These are phyloP conservation scores for Fistulinella prunicolor DNA, from an alignment of 768 basidiomycete genomes.

Conservation along the genomic window DNA sequence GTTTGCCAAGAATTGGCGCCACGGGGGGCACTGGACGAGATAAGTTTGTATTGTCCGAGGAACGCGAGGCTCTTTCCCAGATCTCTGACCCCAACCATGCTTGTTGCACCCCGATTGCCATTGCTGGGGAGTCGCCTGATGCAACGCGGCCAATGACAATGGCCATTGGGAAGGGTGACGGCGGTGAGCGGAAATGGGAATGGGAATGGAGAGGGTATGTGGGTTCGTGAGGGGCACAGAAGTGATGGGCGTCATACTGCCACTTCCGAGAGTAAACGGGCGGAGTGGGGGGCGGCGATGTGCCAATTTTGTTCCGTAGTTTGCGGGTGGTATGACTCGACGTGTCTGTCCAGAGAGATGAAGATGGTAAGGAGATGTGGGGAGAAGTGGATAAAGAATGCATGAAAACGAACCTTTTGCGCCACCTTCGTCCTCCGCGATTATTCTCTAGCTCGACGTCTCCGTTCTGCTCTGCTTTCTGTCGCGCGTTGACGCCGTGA, in stretches of 20 bases:
- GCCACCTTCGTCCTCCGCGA: too few species aligned
- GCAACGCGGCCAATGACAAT: too few species aligned
- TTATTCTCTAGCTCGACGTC: too few species aligned
- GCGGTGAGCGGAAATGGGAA: conserved; percentile 65
- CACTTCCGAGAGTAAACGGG: conserved; percentile 35
- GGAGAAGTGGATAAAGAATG: too few species aligned
- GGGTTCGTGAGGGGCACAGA: conserved; percentile 74
- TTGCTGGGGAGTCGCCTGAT: conserved; percentile 40
- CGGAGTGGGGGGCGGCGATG: conserved; percentile 78
- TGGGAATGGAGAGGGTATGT: conserved; percentile 86
- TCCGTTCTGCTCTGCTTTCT: too few species aligned
- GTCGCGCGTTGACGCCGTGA: too few species aligned
- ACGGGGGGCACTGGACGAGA: conserved; percentile 82
- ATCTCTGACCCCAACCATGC: conserved; percentile 56
- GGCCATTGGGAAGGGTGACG: conserved; percentile 39
- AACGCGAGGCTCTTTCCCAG: conserved; percentile 69
- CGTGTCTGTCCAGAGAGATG: too few species aligned
- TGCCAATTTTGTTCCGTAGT: conserved; percentile 75
- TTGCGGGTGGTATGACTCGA: too few species aligned
- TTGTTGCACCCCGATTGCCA: conserved; percentile 44
- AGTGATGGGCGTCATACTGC: conserved; percentile 54
- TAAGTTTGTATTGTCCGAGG: conserved; percentile 49
- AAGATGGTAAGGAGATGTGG: too few species aligned
- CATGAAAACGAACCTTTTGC: too few species aligned
- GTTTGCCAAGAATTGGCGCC: conserved; percentile 99